These are phyloP conservation scores for Lipomyces anomalus DNA, from an alignment of 805 yeast genomes.

Conservation along the genomic window DNA sequence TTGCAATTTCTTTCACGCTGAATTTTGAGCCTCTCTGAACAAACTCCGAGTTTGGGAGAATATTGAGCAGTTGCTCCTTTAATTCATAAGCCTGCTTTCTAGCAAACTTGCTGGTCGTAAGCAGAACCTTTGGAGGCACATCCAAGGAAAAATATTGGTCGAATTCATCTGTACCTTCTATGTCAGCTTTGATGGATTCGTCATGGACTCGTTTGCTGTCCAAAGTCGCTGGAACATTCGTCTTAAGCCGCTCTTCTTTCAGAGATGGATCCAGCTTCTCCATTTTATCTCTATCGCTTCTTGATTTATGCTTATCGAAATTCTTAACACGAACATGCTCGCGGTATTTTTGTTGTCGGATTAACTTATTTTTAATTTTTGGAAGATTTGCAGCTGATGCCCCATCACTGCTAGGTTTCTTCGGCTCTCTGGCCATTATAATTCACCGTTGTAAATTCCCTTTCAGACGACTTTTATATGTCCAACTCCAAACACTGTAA, in stretches of 20 bases:
- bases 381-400: background rate
- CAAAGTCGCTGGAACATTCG: constrained; percentile 74
- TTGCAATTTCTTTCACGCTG: constrained; percentile 79
- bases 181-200: constrained; percentile 57
- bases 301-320: constrained; percentile 67
- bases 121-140: constrained; percentile 73
- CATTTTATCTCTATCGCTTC: constrained; percentile 80
- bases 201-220: constrained; percentile 81
- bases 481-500: too few relatives aligned
- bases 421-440: too few relatives aligned
- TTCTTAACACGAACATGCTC: constrained; percentile 67
- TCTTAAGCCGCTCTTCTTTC: constrained; percentile 69
- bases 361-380: constrained; percentile 69
- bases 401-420: too few relatives aligned
- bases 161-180: constrained; percentile 49
- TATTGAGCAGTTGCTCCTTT: constrained; percentile 77
- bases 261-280: constrained; percentile 79
- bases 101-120: constrained; percentile 86
- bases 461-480: too few relatives aligned
- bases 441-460: too few relatives aligned
- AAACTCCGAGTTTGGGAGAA: constrained; percentile 79
- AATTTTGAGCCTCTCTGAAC: constrained; percentile 82
- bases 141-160: constrained; percentile 48
- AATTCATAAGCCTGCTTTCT: constrained; percentile 83
- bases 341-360: constrained; percentile 72